A percentile compares a stretch with the other conserved stretches of the same genome.
Conservation (phyloP, 129 eudicot genomes). For the Artemisia tridentata region DNA sequence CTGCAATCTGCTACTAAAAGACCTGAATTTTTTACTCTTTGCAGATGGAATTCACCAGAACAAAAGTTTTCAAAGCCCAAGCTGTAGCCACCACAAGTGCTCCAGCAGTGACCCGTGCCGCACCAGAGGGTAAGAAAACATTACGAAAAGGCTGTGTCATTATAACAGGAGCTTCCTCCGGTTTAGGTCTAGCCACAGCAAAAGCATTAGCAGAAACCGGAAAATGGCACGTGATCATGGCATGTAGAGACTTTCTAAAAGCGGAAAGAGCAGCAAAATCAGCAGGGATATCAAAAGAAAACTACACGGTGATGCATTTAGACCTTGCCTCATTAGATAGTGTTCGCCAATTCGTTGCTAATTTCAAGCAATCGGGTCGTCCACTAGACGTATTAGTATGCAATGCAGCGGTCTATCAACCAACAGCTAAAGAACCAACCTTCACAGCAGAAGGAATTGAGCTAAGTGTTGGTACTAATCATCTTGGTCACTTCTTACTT, state of each 20-base stretch:
- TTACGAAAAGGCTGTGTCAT: slow-evolving; percentile 70
- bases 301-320: slow-evolving; percentile 77
- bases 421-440: slow-evolving; percentile 81
- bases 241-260: slow-evolving; percentile 81
- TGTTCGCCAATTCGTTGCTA: slow-evolving; percentile 76
- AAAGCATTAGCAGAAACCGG: slow-evolving; percentile 77
- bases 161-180: slow-evolving; percentile 94
- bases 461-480: slow-evolving; percentile 86
- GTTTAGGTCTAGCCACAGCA: slow-evolving; percentile 82
- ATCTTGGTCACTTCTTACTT: slow-evolving; percentile 76
- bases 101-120: slow-evolving; percentile 41
- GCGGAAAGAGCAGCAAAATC: slow-evolving; percentile 77
- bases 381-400: slow-evolving; percentile 80
- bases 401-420: slow-evolving; percentile 87
- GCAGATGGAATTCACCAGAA: slow-evolving; percentile 29
- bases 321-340: slow-evolving; percentile 86
- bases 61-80: slow-evolving; percentile 35
- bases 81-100: slow-evolving; percentile 45
- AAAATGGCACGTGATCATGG: slow-evolving; percentile 82
- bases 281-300: slow-evolving; percentile 65
- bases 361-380: slow-evolving; percentile 56
- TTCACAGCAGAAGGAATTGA: slow-evolving; percentile 90
- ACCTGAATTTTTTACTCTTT: slow-evolving; percentile 9
- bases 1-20: no score
- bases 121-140: slow-evolving; percentile 62